Conservation (phyloP, 768 basidiomycete species). For the Lactarius vividus region DNA sequence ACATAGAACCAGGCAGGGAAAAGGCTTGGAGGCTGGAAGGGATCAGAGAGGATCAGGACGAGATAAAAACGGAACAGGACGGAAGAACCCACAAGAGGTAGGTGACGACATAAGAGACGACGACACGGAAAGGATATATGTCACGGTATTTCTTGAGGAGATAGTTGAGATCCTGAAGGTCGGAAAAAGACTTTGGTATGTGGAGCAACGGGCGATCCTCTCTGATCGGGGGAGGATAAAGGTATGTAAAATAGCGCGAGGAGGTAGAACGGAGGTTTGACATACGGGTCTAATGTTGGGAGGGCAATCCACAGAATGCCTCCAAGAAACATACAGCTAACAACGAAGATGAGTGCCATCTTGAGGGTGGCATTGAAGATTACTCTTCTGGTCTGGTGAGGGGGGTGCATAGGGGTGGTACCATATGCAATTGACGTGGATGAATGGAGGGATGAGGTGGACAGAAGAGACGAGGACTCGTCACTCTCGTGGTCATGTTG, state of each 20-base stretch:
- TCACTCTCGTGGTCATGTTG: constrained; percentile 28
- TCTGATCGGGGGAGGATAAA: constrained; percentile 40
- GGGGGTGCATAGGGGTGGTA: constrained; percentile 35
- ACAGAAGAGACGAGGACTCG: constrained; percentile 31
- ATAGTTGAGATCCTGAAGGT: constrained; percentile 80
- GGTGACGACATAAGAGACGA: constrained; percentile 83
- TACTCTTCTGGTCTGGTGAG: constrained; percentile 47
- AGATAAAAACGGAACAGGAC: constrained; percentile 18
- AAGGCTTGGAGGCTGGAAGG: constrained; percentile 86
- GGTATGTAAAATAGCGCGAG: constrained; percentile 6
- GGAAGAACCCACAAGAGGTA: constrained; percentile 79
- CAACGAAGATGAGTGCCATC: constrained; percentile 73
- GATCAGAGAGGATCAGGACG: neutral
- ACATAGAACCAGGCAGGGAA: constrained; percentile 96
- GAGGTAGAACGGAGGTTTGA: constrained; percentile 25
- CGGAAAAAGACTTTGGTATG: constrained; percentile 84
- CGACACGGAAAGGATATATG: constrained; percentile 80
- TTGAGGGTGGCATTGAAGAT: constrained; percentile 81
- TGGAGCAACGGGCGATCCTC: constrained; percentile 72
- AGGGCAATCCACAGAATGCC: constrained; percentile 78
- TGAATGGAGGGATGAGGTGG: constrained; percentile 33
- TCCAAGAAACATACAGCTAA: constrained; percentile 68
- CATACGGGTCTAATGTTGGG: constrained; percentile 76
- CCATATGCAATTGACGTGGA: constrained; percentile 35
- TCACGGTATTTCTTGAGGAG: constrained; percentile 91